Percentiles rank a stretch among this genome's conserved stretches.
Conservation (phyloP, 805 yeast genomes). For the Pichia manshurica region DNA sequence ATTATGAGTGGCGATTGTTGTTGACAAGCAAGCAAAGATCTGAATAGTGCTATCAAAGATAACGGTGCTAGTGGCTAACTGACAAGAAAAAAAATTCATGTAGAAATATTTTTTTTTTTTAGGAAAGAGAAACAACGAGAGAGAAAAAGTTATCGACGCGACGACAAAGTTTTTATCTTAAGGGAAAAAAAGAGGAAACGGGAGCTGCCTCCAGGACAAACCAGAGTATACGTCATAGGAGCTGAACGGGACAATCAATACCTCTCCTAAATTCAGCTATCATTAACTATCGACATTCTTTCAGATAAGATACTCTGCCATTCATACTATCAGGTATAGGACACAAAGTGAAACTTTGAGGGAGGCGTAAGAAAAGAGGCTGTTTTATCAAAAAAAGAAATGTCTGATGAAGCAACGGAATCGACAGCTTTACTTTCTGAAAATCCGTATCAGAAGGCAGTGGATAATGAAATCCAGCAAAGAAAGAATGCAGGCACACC, state of each 20-base stretch:
- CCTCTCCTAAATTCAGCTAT: too few relatives aligned
- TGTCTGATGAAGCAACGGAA: slow-evolving; percentile 15
- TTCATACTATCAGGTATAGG: too few relatives aligned
- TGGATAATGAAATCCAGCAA: neutral
- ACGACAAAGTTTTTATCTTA: neutral
- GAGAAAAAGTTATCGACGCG: slow-evolving; percentile 5
- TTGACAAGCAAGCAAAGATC: too few relatives aligned
- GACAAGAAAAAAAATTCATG: neutral
- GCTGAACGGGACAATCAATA: too few relatives aligned
- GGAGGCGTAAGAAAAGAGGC: neutral
- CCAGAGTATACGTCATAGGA: too few relatives aligned
- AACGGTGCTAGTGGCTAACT: too few relatives aligned
- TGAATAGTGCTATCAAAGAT: too few relatives aligned
- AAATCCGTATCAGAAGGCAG: slow-evolving; percentile 25
- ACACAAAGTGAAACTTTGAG: too few relatives aligned
- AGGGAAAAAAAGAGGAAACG: neutral
- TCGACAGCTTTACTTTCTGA: slow-evolving; percentile 28
- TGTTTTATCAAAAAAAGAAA: neutral
- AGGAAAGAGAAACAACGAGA: slow-evolving; percentile 3
- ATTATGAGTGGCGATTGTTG: slow-evolving; percentile 12
- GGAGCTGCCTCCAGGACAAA: too few relatives aligned
- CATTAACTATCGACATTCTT: too few relatives aligned
- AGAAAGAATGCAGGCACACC: neutral
- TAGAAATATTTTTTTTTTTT: slow-evolving; percentile 1
- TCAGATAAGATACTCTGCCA: too few relatives aligned